Conservation (phyloP, 75 land plant species). For the Chamaecyparis obtusa region DNA sequence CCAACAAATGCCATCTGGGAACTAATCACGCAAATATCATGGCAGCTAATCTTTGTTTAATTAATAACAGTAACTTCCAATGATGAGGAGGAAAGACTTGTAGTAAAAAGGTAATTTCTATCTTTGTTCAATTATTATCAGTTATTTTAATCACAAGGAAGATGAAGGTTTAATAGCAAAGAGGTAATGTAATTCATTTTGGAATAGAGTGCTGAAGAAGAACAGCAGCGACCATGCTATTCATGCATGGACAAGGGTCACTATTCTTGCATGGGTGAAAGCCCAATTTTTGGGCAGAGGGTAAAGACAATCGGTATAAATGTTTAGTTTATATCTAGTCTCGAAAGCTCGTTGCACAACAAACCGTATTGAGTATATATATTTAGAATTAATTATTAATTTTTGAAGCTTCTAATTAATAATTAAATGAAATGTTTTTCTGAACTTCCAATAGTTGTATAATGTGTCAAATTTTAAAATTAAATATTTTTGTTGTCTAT, state of each 20-base stretch:
- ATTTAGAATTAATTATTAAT: not conserved
- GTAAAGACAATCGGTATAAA: not conserved
- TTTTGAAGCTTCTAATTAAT: not conserved
- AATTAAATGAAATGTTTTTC: not conserved
- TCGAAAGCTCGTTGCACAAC: not conserved
- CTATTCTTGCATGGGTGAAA: not conserved
- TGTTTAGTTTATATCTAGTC: not conserved
- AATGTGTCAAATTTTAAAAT: not conserved
- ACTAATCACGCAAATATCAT: not conserved
- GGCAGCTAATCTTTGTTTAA: not conserved
- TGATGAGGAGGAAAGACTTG: not conserved
- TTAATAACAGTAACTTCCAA: not conserved
- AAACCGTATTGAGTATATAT: not conserved
- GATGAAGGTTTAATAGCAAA: not conserved
- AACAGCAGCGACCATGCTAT: not conserved
- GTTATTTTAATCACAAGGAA: not conserved
- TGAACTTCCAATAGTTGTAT: not conserved
- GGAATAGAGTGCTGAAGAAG: not conserved
- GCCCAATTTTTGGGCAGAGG: not conserved
- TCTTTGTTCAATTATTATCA: not conserved
- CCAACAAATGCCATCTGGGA: not conserved
- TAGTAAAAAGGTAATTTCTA: too few relatives aligned
- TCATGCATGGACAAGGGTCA: not conserved
- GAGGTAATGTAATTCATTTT: not conserved
- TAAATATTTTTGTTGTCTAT: not conserved